Evolutionary conservation across 768 basidiomycete genomes (phyloP).

Genomic region (Pilatotrama ljubarskyi): DNA sequence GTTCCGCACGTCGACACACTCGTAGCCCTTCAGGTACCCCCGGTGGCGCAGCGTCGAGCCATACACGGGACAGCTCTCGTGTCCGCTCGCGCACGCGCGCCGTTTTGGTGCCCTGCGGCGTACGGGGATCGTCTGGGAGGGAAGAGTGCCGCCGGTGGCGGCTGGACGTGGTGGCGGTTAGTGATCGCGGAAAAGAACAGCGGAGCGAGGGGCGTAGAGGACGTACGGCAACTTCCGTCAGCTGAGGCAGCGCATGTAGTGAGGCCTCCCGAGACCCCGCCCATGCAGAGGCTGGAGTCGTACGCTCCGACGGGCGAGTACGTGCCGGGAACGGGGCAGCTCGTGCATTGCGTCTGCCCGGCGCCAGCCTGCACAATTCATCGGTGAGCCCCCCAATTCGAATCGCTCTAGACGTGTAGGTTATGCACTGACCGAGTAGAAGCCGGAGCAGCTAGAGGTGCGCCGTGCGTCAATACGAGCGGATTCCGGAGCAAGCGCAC

Average conservation of each 20-base stretch:
- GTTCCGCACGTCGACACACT: constrained; percentile 23
- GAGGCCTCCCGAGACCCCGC: neutral
- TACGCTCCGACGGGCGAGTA: constrained; percentile 16
- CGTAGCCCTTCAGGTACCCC: constrained; percentile 12
- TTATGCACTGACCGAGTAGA: constrained; percentile 8
- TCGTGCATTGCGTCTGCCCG: constrained; percentile 15
- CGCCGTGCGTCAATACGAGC: neutral
- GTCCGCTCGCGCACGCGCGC: constrained; percentile 7
- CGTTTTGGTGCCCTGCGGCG: neutral
- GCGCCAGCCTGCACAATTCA: neutral
- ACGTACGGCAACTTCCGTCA: constrained; percentile 19
- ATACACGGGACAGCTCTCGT: constrained; percentile 21
- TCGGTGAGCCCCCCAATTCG: too few relatives aligned
- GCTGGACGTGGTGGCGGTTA: neutral
- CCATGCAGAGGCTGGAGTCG: constrained; percentile 9
- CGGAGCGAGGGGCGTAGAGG: neutral
- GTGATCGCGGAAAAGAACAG: neutral
- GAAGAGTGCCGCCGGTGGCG: constrained; percentile 8
- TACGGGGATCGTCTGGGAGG: neutral
- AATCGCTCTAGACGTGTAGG: neutral
- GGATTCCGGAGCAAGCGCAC: neutral
- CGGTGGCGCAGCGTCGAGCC: neutral
- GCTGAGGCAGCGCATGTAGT: neutral
- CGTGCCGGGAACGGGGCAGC: constrained; percentile 12
- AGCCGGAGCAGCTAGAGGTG: constrained; percentile 16